Evolutionary conservation across 805 yeast species (phyloP).

Genomic region (Myxozyma nipponensis): DNA sequence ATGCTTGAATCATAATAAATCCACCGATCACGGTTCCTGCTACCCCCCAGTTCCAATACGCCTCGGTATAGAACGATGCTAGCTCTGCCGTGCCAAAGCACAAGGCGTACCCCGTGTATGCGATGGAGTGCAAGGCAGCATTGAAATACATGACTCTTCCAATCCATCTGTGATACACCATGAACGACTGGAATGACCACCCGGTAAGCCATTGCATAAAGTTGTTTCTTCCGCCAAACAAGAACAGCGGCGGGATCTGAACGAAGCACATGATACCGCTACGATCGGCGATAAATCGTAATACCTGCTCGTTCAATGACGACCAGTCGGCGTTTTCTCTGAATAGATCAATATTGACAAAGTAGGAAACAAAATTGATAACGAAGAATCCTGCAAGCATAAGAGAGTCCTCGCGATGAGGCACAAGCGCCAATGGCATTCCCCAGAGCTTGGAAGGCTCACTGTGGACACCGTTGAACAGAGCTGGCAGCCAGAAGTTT

Average conservation of each 20-base stretch:
- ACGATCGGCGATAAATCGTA: slow-evolving; percentile 10
- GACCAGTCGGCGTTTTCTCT: slow-evolving; percentile 1
- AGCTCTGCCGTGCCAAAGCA: not conserved
- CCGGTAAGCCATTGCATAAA: slow-evolving; percentile 61
- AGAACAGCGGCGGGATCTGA: slow-evolving; percentile 49
- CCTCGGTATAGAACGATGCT: not conserved
- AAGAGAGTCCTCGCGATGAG: slow-evolving; percentile 40
- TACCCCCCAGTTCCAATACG: slow-evolving; percentile 14
- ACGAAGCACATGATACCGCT: slow-evolving; percentile 32
- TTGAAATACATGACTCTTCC: slow-evolving; percentile 15
- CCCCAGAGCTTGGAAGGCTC: slow-evolving; percentile 21
- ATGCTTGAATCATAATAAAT: slow-evolving; percentile 47
- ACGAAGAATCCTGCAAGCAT: slow-evolving; percentile 1
- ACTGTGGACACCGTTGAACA: slow-evolving; percentile 31
- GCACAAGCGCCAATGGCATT: slow-evolving; percentile 32
- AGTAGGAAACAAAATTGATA: slow-evolving; percentile 10
- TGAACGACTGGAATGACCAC: slow-evolving; percentile 57
- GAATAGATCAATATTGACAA: slow-evolving; percentile 1
- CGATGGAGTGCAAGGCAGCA: slow-evolving; percentile 15
- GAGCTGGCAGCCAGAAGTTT: slow-evolving; percentile 33
- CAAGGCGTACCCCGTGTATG: slow-evolving; percentile 6
- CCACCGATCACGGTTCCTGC: slow-evolving; percentile 49
- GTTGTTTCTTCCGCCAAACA: slow-evolving; percentile 73
- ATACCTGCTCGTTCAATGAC: not conserved
- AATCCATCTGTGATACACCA: slow-evolving; percentile 61